These are phyloP conservation scores for Prunus fruticosa DNA, from an alignment of 306 rosid genomes.

Conservation along the genomic window DNA sequence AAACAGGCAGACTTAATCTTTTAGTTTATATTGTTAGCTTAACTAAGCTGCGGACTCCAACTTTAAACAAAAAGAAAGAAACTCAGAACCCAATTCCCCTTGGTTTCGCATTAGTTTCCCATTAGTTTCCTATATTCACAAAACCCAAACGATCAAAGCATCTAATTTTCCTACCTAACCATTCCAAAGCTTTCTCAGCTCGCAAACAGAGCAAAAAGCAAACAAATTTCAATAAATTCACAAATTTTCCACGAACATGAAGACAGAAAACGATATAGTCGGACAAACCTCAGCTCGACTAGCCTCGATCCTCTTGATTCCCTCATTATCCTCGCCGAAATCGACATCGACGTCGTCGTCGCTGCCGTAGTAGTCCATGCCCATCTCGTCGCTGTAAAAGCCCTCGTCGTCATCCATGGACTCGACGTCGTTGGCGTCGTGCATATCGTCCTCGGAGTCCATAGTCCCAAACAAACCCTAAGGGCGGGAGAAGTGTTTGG, in stretches of 20 bases:
- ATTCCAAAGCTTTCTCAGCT: not conserved
- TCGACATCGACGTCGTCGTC: slow-evolving; percentile 29
- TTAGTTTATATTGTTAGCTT: no score
- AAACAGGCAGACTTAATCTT: no score
- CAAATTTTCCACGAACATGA: not conserved
- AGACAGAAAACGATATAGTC: not conserved
- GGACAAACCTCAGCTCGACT: slow-evolving; percentile 64
- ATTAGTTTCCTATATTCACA: not conserved
- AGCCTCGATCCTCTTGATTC: slow-evolving; percentile 46
- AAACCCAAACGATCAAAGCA: not conserved
- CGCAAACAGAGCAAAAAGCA: not conserved
- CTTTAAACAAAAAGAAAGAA: not conserved
- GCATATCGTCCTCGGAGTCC: slow-evolving; percentile 94
- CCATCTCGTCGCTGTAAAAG: slow-evolving; percentile 72
- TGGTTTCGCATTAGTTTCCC: no score
- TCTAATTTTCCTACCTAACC: no score
- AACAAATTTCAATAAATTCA: not conserved
- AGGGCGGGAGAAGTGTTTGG: not conserved
- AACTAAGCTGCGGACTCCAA: not conserved
- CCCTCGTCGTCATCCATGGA: slow-evolving; percentile 59
- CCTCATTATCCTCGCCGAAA: slow-evolving; percentile 40
- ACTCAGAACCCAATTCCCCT: not conserved
- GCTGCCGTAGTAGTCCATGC: slow-evolving; percentile 51
- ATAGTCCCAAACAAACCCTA: slow-evolving; percentile 25
- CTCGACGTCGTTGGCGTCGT: slow-evolving; percentile 72